Evolutionary conservation across 208 protist genomes (phyloP), one percentile per base, ranked within the genome.

Genomic region (Crithidia mellificae): DNA sequence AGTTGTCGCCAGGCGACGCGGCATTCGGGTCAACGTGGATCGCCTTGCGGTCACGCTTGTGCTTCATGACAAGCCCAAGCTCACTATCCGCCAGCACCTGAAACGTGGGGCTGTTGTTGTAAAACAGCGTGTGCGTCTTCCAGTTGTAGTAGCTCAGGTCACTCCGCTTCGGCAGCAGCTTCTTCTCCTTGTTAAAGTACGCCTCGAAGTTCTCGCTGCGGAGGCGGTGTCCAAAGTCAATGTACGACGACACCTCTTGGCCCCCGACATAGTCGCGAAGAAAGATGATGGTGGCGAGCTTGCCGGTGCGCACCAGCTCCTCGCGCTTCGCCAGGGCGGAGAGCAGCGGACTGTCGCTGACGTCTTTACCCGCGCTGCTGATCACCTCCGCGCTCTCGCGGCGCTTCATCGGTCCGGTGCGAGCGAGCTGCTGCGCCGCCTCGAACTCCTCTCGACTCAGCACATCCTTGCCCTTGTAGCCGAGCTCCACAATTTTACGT

Each of bases 71-170:
- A 7, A 99, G 84, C 17, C 98, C 98, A 3, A 87, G 79, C 75
- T 98, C 91, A 69, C 96, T 98, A 76, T 98, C 98, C 0, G 97
- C 94, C 17, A 99, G 88, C 30, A 99, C 96, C 74, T 99, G 98
- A 72, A 99, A 99, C 34, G 98, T 98, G 8, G 75, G 52, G 52
- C 87, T 90, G 81, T 96, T 93, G 82, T 98, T 98, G 78, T 97
- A 96, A 68, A 90, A 95, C 29, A 96, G 78, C 9, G 92, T 97
- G 78, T 98, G 94, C 24, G 97, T 99, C 74, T 99, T 98, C 97
- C 98, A 99, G 91, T 99, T 99, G 81, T 98, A 99, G 76, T 97
- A 99, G 63, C 88, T 98, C 12, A 99, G 81, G 74, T 99, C 98
- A 20, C 95, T 96, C 0, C 96, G 90, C 55, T 88, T 87, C n/a